Evolutionary conservation across 345 rosid species (phyloP), one percentile per base, ranked within the genome.

Genomic region (Populus tremula): DNA sequence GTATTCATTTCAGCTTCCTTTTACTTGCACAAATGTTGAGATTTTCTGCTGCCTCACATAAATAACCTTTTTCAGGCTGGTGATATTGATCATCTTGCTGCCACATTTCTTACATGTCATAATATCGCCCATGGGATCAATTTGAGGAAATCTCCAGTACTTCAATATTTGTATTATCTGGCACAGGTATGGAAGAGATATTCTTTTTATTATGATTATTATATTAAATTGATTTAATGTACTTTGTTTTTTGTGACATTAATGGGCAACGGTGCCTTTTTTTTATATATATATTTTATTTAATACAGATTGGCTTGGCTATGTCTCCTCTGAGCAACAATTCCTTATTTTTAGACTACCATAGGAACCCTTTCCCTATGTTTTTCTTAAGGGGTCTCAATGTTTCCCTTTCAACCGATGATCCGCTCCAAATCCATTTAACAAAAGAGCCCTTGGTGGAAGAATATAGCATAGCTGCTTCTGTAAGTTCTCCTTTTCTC

Each of bases 251-350:
- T 56, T 36, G 71, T 71, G 36, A 74, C 79, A n/a, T 75, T 76
- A 78, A 85, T 45, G 73, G 31, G 23, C n/a, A 74, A 5, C 77
- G 27, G 25, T 82, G 50, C 49, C 31, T 33, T 70, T 36, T 82
- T 56, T 69, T 77, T 81, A 25, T 25, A 25, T 85, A 2, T 2
- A 31, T 39, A 6, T 39, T 7, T 38, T 38, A 5, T 43, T 45
- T 13, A 47, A 73, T 79, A 59, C 90, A 96, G 99, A 92, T 96
- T 45, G 99, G 98, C 65, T 86, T 96, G 84, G 98, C 98, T 47
- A 91, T 96, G 98, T 96, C 99, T 81, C 99, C 99, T 81, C 89
- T 94, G 83, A 96, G 98, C 95, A 96, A 96, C 90, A 96, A 96
- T 84, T 94, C 98, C 69, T 81, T 96, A 81, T 96, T 96, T 84